Base-by-base conservation (phyloP, 495 filamentous ascomycete genomes). In the Neurospora pannonica region DNA sequence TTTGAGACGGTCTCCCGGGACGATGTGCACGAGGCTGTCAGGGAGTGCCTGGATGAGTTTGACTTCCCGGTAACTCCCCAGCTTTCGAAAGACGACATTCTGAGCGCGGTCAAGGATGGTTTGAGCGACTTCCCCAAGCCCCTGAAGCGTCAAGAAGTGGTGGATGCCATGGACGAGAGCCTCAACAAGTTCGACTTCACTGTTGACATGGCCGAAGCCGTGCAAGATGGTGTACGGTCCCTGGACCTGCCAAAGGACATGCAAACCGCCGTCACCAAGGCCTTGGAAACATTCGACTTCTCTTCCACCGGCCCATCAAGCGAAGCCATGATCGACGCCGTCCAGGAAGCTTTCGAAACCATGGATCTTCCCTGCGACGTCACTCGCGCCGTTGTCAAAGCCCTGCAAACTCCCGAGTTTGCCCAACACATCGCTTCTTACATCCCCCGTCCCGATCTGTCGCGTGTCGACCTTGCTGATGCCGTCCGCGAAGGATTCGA, bases 1-100 rank as follows among this genome's bases (percentile, higher is more conserved):
- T 95, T 92, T 78, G 86, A 89, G 1, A 84, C 81, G n/a, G 87
- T 94, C 36, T 92, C 93, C 0, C 88, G 90, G 31, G 92, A 94
- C 19, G 93, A 97, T 74, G 90, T 97, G 17, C 85, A 94, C 13
- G 87, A 88, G 60, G 90, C 91, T 1, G 90, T 97, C 54, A 87
- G 89, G 48, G 92, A 95, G 77, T 94, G 91, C 76, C 84, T 97
- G 10, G 90, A 92, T 54, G 89, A 91, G 38, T 92, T 93, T 75
- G 90, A 92, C 76, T 91, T 91, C 76, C 86, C 90, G 5, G 79
- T 86, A 6, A 82, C 85, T 2, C 83, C 86, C 6, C 86, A 87
- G 10, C 78, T 88, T 34, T 87, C 85, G 4, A 81, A 83, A 70
- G 86, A 88, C 11, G 87, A 89, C 62, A 83, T 90, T 78, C 40